These are phyloP conservation scores for Wickerhamiella musiphila DNA, from an alignment of 805 yeast genomes.

Conservation along the genomic window DNA sequence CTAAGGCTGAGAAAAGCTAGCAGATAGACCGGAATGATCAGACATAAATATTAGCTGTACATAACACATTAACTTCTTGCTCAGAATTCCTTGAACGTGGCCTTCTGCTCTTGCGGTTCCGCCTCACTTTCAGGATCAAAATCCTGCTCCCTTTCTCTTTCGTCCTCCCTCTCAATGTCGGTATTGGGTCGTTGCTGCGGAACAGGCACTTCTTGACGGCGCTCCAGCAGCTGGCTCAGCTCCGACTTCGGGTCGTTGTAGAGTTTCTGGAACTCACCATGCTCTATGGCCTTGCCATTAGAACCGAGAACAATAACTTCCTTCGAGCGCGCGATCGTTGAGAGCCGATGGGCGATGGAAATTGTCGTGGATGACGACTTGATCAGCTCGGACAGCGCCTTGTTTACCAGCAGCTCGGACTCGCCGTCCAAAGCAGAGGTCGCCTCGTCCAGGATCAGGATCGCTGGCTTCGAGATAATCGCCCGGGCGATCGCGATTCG, in stretches of 20 bases:
- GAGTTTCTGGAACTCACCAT: slow-evolving; percentile 41
- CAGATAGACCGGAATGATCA: no score
- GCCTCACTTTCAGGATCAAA: no score
- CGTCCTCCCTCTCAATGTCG: slow-evolving; percentile 6
- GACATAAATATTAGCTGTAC: no score
- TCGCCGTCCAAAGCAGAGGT: slow-evolving; percentile 86
- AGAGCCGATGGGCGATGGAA: slow-evolving; percentile 79
- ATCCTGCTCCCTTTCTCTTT: neutral
- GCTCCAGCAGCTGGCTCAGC: slow-evolving; percentile 26
- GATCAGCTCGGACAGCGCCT: slow-evolving; percentile 42
- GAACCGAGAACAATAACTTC: slow-evolving; percentile 62
- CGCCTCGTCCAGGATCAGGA: slow-evolving; percentile 83
- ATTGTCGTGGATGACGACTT: slow-evolving; percentile 46
- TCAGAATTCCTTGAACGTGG: no score
- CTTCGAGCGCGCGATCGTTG: slow-evolving; percentile 72
- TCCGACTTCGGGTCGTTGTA: slow-evolving; percentile 29
- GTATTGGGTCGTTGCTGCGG: slow-evolving; percentile 2
- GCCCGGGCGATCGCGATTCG: slow-evolving; percentile 85
- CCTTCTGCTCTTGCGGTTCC: no score
- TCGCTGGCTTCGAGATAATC: slow-evolving; percentile 54
- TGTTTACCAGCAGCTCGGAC: slow-evolving; percentile 71
- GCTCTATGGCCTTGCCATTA: slow-evolving; percentile 59
- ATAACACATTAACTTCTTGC: no score
- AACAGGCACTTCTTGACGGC: slow-evolving; percentile 10
- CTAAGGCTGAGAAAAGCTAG: no score